Evolutionary conservation across 1,284 basidiomycete species (phyloP).

Genomic region (Rhodotorula sp.): DNA sequence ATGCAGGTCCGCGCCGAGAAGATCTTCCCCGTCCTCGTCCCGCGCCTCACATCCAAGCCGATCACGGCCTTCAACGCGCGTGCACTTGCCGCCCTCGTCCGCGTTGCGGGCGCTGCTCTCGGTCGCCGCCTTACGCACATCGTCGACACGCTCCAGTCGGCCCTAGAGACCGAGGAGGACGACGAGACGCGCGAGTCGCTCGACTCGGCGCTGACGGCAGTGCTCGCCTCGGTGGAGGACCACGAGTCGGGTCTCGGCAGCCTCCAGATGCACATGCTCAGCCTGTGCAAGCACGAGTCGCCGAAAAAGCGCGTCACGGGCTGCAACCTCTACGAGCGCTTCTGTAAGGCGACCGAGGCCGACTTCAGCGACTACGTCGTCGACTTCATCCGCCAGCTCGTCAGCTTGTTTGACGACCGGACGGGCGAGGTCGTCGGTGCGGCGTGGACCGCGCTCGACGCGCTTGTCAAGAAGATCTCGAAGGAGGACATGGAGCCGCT

Average conservation of each 20-base stretch:
- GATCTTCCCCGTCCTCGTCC: conserved; percentile 97
- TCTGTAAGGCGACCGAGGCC: conserved; percentile 75
- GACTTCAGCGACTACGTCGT: conserved; percentile 82
- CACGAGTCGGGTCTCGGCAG: conserved; percentile 78
- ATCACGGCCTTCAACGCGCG: conserved; percentile 96
- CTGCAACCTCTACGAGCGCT: conserved; percentile 72
- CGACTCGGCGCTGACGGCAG: conserved; percentile 69
- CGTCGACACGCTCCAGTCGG: conserved; percentile 71
- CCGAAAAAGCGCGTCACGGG: conserved; percentile 73
- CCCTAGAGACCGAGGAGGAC: conserved; percentile 62
- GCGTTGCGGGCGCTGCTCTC: conserved; percentile 86
- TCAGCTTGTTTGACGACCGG: conserved; percentile 80
- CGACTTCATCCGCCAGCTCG: conserved; percentile 93
- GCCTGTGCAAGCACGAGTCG: conserved; percentile 74
- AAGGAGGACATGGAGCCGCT: conserved; percentile 90
- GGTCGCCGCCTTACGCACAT: conserved; percentile 78
- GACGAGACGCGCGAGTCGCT: conserved; percentile 72
- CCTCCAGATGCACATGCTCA: conserved; percentile 83
- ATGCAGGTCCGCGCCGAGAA: conserved; percentile 74
- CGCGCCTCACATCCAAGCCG: conserved; percentile 83
- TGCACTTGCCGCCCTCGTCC: conserved; percentile 84
- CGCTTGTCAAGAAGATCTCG: conserved; percentile 83
- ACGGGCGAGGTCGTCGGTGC: conserved; percentile 73
- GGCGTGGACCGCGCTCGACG: conserved; percentile 80
- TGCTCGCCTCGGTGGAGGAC: conserved; percentile 76